Evolutionary conservation across 495 filamentous ascomycete species (phyloP), one percentile per base, ranked within the genome.

Genomic region (Hypomontagnella monticulosa): DNA sequence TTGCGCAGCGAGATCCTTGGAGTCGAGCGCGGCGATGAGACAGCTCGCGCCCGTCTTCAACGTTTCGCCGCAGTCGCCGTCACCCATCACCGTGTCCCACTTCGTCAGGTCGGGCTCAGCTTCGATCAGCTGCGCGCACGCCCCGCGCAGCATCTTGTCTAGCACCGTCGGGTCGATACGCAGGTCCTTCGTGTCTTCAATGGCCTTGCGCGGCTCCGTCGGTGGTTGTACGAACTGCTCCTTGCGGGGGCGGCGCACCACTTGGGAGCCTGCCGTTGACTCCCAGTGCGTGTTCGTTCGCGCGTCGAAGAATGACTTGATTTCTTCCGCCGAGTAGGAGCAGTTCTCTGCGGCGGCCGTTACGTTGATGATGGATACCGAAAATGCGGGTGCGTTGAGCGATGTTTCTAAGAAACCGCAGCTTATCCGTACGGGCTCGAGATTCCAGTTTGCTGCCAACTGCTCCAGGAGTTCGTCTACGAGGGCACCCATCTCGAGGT

Each of bases 51-150:
- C 80, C 7, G 74, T 81, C 61, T 84, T 78, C 7, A 88, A 79
- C 11, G 84, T 85, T 75, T 88, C 81, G 18, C 86, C 86, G 67
- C 86, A 88, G 69, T 88, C 86, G 8, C 86, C 86, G 70, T 88
- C 86, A 33, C 86, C 86, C 86, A 88, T 88, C 53, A 85, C 73
- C 27, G 84, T 84, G 72, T 88, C 86, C 81, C 81, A 88, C 61
- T 81, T 82, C 1, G 86, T 88, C 34, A 88, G 73, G 52, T 83
- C 78, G 0, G 86, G 86, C 69, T 88, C 86, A 0, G 85, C 81
- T 12, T 69, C 75, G 33, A 85, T 77, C 16, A 84, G 78, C 3
- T 73, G 78, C 12, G 79, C 69, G 75, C 81, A 85, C 1, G 84
- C 86, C 37, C 67, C 69, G 6, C 81, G 77, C 4, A 88, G 72